Evolutionary conservation across 805 yeast species (phyloP).

Genomic region (Saccharomycopsis selenospora): DNA sequence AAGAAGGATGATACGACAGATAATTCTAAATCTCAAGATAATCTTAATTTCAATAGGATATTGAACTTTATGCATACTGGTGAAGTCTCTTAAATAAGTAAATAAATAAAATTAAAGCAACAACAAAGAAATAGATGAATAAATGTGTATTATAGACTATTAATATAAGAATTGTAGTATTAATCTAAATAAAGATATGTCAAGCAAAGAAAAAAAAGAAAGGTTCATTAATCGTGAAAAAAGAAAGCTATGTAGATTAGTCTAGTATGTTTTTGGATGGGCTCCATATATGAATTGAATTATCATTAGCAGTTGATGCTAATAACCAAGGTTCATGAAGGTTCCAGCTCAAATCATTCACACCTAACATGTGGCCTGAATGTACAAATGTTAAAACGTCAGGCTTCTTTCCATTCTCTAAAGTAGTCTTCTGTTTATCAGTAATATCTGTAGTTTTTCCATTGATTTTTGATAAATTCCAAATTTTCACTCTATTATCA

Average conservation of each 20-base stretch:
- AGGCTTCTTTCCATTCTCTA: slow-evolving; percentile 22
- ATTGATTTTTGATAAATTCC: slow-evolving; percentile 39
- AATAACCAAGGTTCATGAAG: slow-evolving; percentile 61
- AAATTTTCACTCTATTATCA: slow-evolving; percentile 54
- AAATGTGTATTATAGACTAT: too few relatives aligned
- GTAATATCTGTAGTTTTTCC: slow-evolving; percentile 11
- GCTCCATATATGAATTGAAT: slow-evolving; percentile 80
- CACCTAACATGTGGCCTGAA: slow-evolving; percentile 83
- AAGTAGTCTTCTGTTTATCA: background rate
- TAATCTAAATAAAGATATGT: too few relatives aligned
- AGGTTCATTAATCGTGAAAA: too few relatives aligned
- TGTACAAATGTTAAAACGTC: slow-evolving; percentile 52
- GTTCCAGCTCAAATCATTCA: slow-evolving; percentile 81
- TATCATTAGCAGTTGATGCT: slow-evolving; percentile 77
- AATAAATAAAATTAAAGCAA: too few relatives aligned
- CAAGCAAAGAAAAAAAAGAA: too few relatives aligned
- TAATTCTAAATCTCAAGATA: background rate
- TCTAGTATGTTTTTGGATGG: slow-evolving; percentile 37
- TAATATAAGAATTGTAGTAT: too few relatives aligned
- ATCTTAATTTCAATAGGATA: slow-evolving; percentile 12
- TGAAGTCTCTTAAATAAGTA: background rate
- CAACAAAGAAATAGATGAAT: too few relatives aligned
- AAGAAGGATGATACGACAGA: background rate
- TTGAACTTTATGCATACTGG: slow-evolving; percentile 19
- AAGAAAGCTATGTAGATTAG: too few relatives aligned